Percentiles rank a stretch among this genome's conserved stretches.
These are phyloP conservation scores for Coniferiporia sulphurascens DNA, from an alignment of 1,284 basidiomycete genomes.

Conservation along the genomic window DNA sequence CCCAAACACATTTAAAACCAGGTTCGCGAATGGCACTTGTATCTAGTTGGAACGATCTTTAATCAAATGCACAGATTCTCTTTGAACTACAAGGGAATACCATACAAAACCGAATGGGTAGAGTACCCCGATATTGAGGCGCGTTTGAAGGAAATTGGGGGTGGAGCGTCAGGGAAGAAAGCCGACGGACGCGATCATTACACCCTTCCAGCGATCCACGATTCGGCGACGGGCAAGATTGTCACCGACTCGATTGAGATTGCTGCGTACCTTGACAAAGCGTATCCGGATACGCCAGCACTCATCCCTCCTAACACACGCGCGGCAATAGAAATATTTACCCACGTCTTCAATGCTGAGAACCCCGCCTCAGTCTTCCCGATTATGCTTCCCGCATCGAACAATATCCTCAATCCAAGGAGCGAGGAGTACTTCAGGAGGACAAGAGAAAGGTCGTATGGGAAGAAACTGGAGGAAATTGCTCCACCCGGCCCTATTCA, in stretches of 20 bases:
- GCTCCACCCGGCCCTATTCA: conserved; percentile 27
- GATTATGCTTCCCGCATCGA: conserved; percentile 18
- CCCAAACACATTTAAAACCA: conserved; percentile 20
- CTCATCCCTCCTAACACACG: conserved; percentile 19
- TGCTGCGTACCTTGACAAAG: conserved; percentile 24
- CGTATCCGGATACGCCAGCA: conserved; percentile 19
- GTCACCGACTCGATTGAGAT: conserved; percentile 23
- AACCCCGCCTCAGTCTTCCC: conserved; percentile 5
- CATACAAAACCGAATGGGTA: conserved; percentile 19
- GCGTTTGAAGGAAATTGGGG: conserved; percentile 15
- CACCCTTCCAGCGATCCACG: conserved; percentile 25
- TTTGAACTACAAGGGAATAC: conserved; percentile 21
- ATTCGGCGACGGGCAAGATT: conserved; percentile 19
- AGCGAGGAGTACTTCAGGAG: conserved; percentile 32
- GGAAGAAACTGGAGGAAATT: conserved; percentile 31
- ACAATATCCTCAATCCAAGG: conserved; percentile 24
- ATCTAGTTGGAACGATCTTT: not conserved
- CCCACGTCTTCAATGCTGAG: not conserved
- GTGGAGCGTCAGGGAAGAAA: conserved; percentile 11
- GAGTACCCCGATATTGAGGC: conserved; percentile 22
- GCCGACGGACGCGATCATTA: conserved; percentile 20
- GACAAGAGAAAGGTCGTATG: conserved; percentile 24
- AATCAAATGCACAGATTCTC: not conserved
- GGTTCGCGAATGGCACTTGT: conserved; percentile 5
- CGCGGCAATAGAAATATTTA: conserved; percentile 3